phyloP scores from a whole-genome alignment of 441 rosid genomes.

The Pelargonium australe region DNA sequence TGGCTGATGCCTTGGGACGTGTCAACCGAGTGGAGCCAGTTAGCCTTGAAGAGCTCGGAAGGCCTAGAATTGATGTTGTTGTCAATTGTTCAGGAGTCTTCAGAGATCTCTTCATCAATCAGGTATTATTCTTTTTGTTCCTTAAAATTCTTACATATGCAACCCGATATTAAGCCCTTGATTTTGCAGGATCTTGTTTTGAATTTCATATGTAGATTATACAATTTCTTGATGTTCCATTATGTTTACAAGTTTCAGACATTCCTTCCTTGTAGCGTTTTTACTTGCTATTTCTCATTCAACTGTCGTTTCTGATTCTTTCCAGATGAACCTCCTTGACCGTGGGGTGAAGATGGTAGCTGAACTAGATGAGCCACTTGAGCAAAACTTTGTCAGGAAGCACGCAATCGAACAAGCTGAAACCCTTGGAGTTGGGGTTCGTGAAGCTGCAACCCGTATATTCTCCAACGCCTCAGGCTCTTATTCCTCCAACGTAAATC shows the following conservation, averaged over 20 bases:
- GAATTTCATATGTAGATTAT: neutral
- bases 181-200: neutral
- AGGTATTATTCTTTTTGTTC: conserved; percentile 38
- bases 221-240: too few relatives aligned
- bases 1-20: conserved; percentile 86
- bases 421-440: conserved; percentile 64
- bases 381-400: conserved; percentile 79
- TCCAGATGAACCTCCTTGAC: conserved; percentile 93
- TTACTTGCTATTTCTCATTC: conserved; percentile 1
- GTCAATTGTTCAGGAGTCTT: conserved; percentile 98
- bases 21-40: conserved; percentile 89
- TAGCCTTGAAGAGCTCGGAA: conserved; percentile 93
- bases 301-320: conserved; percentile 10
- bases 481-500: conserved; percentile 78
- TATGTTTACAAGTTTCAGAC: too few relatives aligned
- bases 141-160: neutral
- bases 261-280: neutral
- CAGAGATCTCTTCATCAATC: conserved; percentile 95
- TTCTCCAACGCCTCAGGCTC: conserved; percentile 95
- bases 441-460: conserved; percentile 89
- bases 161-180: too few relatives aligned
- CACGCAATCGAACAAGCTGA: conserved; percentile 88
- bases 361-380: conserved; percentile 84
- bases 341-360: conserved; percentile 98
- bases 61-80: conserved; percentile 96